Evolutionary conservation across 345 rosid genomes (phyloP).

Genomic region (Cardiospermum halicacabum): DNA sequence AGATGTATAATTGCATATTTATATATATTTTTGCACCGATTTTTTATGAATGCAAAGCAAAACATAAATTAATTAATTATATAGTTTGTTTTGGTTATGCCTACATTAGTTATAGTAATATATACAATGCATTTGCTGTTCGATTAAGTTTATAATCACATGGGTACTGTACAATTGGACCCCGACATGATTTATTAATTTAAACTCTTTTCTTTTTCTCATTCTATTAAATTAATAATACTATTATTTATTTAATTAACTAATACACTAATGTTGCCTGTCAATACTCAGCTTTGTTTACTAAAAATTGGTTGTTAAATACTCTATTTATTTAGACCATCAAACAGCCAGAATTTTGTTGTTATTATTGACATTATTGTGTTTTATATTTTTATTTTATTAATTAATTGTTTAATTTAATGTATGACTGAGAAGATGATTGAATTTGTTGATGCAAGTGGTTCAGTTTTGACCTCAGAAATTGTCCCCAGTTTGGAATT

Average conservation of each 20-base stretch:
- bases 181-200: slow-evolving; percentile 26
- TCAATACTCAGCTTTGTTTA: neutral
- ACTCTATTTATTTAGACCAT: neutral
- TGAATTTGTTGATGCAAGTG: slow-evolving; percentile 3
- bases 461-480: neutral
- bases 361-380: slow-evolving; percentile 7
- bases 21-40: slow-evolving; percentile 7
- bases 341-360: slow-evolving; percentile 9
- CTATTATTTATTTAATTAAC: slow-evolving; percentile 13
- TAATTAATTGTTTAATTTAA: neutral
- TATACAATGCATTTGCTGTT: slow-evolving; percentile 24
- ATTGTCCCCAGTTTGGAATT: neutral
- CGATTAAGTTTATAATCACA: slow-evolving; percentile 32
- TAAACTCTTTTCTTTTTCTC: slow-evolving; percentile 20
- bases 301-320: neutral
- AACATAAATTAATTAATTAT: neutral
- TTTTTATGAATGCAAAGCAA: slow-evolving; percentile 9
- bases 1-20: neutral
- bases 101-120: slow-evolving; percentile 12
- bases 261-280: slow-evolving; percentile 14
- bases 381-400: neutral
- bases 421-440: neutral
- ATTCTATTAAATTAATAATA: slow-evolving; percentile 1
- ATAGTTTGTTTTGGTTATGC: slow-evolving; percentile 5
- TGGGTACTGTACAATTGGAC: slow-evolving; percentile 48